Conservation (phyloP, 495 filamentous ascomycete species). For the Sphaerosporella brunnea region DNA sequence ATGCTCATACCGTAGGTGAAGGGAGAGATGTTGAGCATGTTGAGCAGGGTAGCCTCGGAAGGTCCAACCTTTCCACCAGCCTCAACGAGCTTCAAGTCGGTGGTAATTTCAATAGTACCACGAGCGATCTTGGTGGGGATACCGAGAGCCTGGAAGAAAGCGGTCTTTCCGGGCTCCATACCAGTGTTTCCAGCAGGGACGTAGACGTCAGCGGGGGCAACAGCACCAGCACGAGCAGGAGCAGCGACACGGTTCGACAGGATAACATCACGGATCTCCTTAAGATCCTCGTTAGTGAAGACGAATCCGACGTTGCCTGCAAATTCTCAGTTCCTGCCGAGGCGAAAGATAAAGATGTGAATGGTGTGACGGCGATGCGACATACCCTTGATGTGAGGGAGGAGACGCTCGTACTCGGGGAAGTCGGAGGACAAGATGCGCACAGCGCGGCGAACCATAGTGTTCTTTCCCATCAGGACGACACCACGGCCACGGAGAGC, state of each 20-base stretch:
- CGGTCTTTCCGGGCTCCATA: slow-evolving; percentile 99
- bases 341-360: no score
- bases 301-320: slow-evolving; percentile 92
- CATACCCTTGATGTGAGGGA: slow-evolving; percentile 75
- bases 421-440: slow-evolving; percentile 81
- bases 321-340: no score
- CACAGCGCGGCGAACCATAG: slow-evolving; percentile 96
- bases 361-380: slow-evolving; percentile 6
- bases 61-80: slow-evolving; percentile 84
- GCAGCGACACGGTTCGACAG: slow-evolving; percentile 91
- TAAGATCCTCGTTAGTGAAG: slow-evolving; percentile 95
- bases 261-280: slow-evolving; percentile 80
- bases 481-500: slow-evolving; percentile 74
- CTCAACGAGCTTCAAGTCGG: slow-evolving; percentile 94
- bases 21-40: slow-evolving; percentile 99
- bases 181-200: slow-evolving; percentile 95
- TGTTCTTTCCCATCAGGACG: slow-evolving; percentile 99
- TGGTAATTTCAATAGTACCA: slow-evolving; percentile 99
- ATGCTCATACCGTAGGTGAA: slow-evolving; percentile 99
- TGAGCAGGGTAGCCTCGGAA: slow-evolving; percentile 94
- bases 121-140: slow-evolving; percentile 99
- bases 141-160: slow-evolving; percentile 99
- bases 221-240: slow-evolving; percentile 87
- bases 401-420: slow-evolving; percentile 93
- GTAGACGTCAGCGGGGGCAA: slow-evolving; percentile 79